Evolutionary conservation across 257 asterid species (phyloP), one percentile per base, ranked within the genome.

Genomic region (Prunella vulgaris): DNA sequence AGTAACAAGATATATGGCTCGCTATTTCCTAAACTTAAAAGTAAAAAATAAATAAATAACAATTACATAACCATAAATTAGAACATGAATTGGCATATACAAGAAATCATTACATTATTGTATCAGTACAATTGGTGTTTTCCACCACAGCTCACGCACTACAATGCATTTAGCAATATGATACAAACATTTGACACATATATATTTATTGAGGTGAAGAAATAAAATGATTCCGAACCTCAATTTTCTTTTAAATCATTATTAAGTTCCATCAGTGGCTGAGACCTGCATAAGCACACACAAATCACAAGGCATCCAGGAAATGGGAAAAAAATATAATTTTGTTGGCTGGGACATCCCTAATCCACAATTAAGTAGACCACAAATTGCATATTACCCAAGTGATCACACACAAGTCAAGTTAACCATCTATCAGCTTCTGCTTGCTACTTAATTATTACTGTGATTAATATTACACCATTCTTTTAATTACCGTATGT

Each of bases 271-370:
- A 80, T 75, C 27, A 79, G 62, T 48, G 81, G 84, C 75, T 81
- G 85, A 22, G 90, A 83, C 88, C 89, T 87, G 87, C 84, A 81
- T 18, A 22, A 66, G 70, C 59, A 71, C 72, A 32, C 22, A 52
- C 22, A 57, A 60, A 65, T 35, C 12, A 64, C 44, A 53, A 46
- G 22, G 64, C 53, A 42, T 44, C 44, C 10, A 40, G 33, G 24
- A 68, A n/a, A 18, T 7, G 2, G 33, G 3, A n/a, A n/a, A n/a
- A 17, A 24, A 30, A 17, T 52, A 18, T 9, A 54, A 44, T 7
- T 33, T 9, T 32, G 52, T 25, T 27, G 52, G 37, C 68, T 3
- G 37, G 37, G 1, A 17, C 57, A 52, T 53, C 30, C 57, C 13
- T 54, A 7, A 61, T 60, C 58, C n/a, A n/a, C n/a, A 10, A 42